These are phyloP conservation scores for Plectosphaerella cucumerina DNA, from an alignment of 2,329 filamentous ascomycete species.

Conservation along the genomic window DNA sequence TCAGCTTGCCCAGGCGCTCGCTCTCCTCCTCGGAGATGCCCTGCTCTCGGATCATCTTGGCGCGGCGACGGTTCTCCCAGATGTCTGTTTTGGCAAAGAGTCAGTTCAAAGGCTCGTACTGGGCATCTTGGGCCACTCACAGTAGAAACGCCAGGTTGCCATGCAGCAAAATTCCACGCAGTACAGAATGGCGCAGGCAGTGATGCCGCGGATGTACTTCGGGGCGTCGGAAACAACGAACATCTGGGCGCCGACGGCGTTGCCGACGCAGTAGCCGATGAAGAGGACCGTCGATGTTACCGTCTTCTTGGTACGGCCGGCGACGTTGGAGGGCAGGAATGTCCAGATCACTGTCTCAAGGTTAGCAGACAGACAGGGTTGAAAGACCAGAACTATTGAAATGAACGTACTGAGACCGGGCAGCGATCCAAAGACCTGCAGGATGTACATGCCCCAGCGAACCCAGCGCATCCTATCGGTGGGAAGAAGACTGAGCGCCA, in stretches of 20 bases:
- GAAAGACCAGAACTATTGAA: neutral
- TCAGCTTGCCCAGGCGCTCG: slow-evolving; percentile 17
- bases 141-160: slow-evolving; percentile 20
- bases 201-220: slow-evolving; percentile 63
- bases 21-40: slow-evolving; percentile 20
- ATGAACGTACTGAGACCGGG: slow-evolving; percentile 18
- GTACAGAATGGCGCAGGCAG: slow-evolving; percentile 19
- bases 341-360: slow-evolving; percentile 23
- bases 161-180: slow-evolving; percentile 19
- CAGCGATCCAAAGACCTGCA: slow-evolving; percentile 19
- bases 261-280: slow-evolving; percentile 17
- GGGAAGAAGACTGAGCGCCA: slow-evolving; percentile 23
- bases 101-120: neutral
- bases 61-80: slow-evolving; percentile 20
- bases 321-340: slow-evolving; percentile 31
- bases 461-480: slow-evolving; percentile 20
- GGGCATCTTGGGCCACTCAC: slow-evolving; percentile 7
- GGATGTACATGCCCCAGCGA: slow-evolving; percentile 26
- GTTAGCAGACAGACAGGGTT: slow-evolving; percentile 1
- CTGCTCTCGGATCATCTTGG: slow-evolving; percentile 14
- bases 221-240: slow-evolving; percentile 86
- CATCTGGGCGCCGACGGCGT: slow-evolving; percentile 37
- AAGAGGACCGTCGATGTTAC: slow-evolving; percentile 18
- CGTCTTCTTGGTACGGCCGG: slow-evolving; percentile 30
- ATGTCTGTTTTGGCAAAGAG: slow-evolving; percentile 12